phyloP scores from a whole-genome alignment of 1,284 basidiomycete species.

The Phellinidium pouzarii region DNA sequence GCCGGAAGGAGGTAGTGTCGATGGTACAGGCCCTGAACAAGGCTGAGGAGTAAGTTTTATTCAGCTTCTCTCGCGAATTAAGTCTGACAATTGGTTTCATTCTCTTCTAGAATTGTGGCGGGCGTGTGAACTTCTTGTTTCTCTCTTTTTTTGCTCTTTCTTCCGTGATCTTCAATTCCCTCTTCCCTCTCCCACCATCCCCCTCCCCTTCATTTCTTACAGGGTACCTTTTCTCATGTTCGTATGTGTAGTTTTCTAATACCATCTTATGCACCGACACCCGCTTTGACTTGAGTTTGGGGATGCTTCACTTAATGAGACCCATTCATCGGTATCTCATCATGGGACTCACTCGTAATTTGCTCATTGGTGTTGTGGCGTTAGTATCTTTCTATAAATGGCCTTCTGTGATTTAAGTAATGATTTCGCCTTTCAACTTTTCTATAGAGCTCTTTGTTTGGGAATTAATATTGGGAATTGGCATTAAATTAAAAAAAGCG shows the following conservation, averaged over 20 bases:
- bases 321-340: background rate
- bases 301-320: background rate
- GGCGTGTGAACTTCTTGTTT: slow-evolving; percentile 6
- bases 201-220: background rate
- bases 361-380: background rate
- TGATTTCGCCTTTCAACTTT: too few species aligned
- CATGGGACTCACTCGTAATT: background rate
- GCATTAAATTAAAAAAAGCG: background rate
- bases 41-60: slow-evolving; percentile 74
- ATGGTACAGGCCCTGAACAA: slow-evolving; percentile 89
- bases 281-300: background rate
- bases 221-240: slow-evolving; percentile 4
- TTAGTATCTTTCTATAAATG: background rate
- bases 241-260: slow-evolving; percentile 12
- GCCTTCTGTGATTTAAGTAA: background rate
- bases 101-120: slow-evolving; percentile 13
- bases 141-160: background rate
- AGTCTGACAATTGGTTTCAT: background rate
- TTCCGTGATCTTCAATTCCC: background rate
- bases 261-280: slow-evolving; percentile 2
- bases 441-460: too few species aligned
- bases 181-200: background rate
- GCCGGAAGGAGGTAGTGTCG: slow-evolving; percentile 83
- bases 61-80: background rate
- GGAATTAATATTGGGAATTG: slow-evolving; percentile 7